Conservation (phyloP, 1,284 basidiomycete species). For the Microbotryomycetes sp. region DNA sequence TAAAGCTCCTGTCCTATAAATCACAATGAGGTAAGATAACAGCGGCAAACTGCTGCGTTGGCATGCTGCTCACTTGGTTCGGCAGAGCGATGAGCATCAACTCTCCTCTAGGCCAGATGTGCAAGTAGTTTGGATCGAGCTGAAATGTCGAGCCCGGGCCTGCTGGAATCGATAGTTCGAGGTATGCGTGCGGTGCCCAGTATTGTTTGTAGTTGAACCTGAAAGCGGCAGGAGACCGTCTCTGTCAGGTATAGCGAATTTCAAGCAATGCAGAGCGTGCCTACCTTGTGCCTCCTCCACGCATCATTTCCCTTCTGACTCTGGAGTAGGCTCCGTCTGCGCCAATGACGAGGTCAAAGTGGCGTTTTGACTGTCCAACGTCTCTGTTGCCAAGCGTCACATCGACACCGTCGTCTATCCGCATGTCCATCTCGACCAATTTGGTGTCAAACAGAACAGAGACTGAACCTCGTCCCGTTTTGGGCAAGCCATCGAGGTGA, state of each 20-base stretch:
- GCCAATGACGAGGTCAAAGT: slow-evolving; percentile 78
- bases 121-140: slow-evolving; percentile 89
- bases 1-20: slow-evolving; percentile 64
- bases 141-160: slow-evolving; percentile 61
- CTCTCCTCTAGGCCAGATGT: slow-evolving; percentile 97
- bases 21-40: neutral
- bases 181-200: slow-evolving; percentile 91
- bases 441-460: slow-evolving; percentile 20
- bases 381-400: slow-evolving; percentile 15
- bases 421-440: slow-evolving; percentile 24
- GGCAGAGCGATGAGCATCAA: slow-evolving; percentile 99
- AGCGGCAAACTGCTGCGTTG: too few species aligned
- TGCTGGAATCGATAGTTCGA: slow-evolving; percentile 91
- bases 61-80: slow-evolving; percentile 69
- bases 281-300: slow-evolving; percentile 17
- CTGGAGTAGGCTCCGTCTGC: slow-evolving; percentile 29
- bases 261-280: slow-evolving; percentile 52
- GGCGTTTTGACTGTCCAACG: slow-evolving; percentile 37
- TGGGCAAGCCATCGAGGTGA: slow-evolving; percentile 46
- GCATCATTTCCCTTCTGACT: slow-evolving; percentile 28
- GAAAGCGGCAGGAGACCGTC: slow-evolving; percentile 26
- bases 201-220: slow-evolving; percentile 91
- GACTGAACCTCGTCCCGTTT: slow-evolving; percentile 36
- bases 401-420: slow-evolving; percentile 8
- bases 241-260: slow-evolving; percentile 7